Base-by-base conservation (phyloP, 1,284 basidiomycete genomes). In the Grifola frondosa region DNA sequence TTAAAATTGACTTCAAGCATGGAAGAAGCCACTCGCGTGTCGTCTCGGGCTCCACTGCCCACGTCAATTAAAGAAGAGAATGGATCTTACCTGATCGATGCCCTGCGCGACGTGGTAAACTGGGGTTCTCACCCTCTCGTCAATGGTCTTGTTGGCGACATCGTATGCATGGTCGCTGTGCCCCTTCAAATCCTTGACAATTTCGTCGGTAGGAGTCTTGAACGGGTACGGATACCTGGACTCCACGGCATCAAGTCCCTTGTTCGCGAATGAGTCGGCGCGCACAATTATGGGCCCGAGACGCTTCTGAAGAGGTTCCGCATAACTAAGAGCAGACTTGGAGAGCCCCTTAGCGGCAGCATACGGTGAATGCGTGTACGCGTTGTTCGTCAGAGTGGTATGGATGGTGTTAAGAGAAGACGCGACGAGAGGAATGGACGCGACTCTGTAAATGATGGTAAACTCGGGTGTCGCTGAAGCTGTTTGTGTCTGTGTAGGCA, bases 221-320 rank as follows among this genome's bases (percentile, higher is more conserved):
- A 90, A 89, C 5, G 86, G 78, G 60, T 83, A 85, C 10, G 87
- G 88, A 60, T 81, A 87, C 32, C 77, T 75, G 38, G 74, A 70
- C 67, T 88, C 74, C 39, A 89, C 81, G n/a, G 63, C 78, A 57
- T 90, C 86, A 37, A 88, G 71, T 19, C 78, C 83, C 67, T 78
- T 81, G 73, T 88, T 87, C 15, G 84, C 87, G 46, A 69, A 69
- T 19, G 64, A 75, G 55, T 90, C 80, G 6, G 78, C 84, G 37
- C 75, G 73, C 29, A 70, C 65, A 52, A 88, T 73, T 30, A 87
- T 61, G 15, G 88, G 84, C 0, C 80, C 80, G 22, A 89, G 65
- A 42, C 73, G 75, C 39, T 72, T 66, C 55, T 84, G 81, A 33
- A 88, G 48, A 12, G 87, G 84, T 52, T 80, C 78, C 0, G 82